Percentiles rank a stretch among this genome's conserved stretches.
phyloP scores from a whole-genome alignment of 2,329 filamentous ascomycete species.

The Fusarium siculi region DNA sequence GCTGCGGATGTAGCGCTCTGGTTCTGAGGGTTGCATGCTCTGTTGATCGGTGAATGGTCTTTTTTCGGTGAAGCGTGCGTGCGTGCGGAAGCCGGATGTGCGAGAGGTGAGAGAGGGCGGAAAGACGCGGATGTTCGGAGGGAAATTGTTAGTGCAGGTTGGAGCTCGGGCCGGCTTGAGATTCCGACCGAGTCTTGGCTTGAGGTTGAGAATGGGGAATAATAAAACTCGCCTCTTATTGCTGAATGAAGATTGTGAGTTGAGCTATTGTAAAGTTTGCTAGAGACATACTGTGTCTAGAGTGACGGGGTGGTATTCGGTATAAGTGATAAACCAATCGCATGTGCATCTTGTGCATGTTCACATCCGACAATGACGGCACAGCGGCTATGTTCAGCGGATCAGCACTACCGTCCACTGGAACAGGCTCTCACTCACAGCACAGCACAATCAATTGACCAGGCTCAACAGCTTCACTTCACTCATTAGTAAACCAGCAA shows the following conservation, averaged over 20 bases:
- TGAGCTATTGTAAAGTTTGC: neutral
- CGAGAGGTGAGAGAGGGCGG: neutral
- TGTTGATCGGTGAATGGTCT: neutral
- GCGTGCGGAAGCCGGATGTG: conserved; percentile 28
- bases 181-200: conserved; percentile 8
- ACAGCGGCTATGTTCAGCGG: neutral
- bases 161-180: conserved; percentile 22
- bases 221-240: neutral
- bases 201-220: neutral
- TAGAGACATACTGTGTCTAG: fast-evolving
- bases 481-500: fast-evolving
- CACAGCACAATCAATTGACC: neutral
- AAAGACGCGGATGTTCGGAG: conserved; percentile 32
- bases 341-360: neutral
- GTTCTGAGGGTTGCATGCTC: conserved; percentile 32
- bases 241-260: too few relatives aligned
- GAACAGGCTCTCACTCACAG: fast-evolving
- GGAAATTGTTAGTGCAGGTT: conserved; percentile 33
- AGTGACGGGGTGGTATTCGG: neutral
- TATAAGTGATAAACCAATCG: neutral
- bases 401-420: neutral
- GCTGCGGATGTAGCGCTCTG: conserved; percentile 49
- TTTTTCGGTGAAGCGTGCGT: conserved; percentile 16
- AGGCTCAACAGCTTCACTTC: neutral
- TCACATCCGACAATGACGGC: neutral